Evolutionary conservation across 352 stramenopile species (phyloP).

Genomic region (Pythium coloratum): DNA sequence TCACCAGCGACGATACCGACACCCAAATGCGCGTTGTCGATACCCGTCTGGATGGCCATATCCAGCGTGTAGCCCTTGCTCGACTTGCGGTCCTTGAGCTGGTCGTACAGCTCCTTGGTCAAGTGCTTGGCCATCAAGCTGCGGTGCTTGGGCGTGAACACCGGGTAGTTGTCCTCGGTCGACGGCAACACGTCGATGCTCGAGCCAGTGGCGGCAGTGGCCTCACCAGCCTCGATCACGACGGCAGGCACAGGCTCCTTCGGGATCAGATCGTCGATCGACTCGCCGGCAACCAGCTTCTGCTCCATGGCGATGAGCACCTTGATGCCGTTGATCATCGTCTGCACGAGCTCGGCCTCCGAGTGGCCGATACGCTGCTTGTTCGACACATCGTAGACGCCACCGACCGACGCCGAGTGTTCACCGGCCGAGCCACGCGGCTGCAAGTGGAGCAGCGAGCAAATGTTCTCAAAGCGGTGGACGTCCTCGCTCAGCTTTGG

Average conservation of each 20-base stretch:
- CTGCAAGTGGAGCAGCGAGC: conserved; percentile 76
- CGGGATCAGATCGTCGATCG: conserved; percentile 70
- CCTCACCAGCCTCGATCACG: conserved; percentile 59
- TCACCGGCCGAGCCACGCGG: conserved; percentile 79
- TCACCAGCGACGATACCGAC: conserved; percentile 86
- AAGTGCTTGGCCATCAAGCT: conserved; percentile 88
- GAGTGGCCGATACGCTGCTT: conserved; percentile 88
- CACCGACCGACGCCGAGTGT: conserved; percentile 86
- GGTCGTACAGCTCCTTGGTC: conserved; percentile 76
- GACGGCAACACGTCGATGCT: conserved; percentile 62
- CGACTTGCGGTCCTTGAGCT: conserved; percentile 73
- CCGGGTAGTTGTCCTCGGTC: conserved; percentile 69
- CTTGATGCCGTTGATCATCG: conserved; percentile 88
- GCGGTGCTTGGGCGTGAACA: conserved; percentile 82
- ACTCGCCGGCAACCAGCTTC: conserved; percentile 66
- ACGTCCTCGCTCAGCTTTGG: conserved; percentile 83
- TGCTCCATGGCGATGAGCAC: conserved; percentile 89
- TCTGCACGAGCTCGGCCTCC: conserved; percentile 87
- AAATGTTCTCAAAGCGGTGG: conserved; percentile 79
- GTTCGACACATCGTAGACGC: conserved; percentile 89
- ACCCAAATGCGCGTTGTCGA: conserved; percentile 79
- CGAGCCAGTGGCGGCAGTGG: conserved; percentile 38
- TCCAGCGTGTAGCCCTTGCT: conserved; percentile 85
- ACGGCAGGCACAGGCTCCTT: conserved; percentile 50
- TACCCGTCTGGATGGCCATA: conserved; percentile 82